Base-by-base conservation (phyloP, 768 basidiomycete genomes). In the Russula sp. region DNA sequence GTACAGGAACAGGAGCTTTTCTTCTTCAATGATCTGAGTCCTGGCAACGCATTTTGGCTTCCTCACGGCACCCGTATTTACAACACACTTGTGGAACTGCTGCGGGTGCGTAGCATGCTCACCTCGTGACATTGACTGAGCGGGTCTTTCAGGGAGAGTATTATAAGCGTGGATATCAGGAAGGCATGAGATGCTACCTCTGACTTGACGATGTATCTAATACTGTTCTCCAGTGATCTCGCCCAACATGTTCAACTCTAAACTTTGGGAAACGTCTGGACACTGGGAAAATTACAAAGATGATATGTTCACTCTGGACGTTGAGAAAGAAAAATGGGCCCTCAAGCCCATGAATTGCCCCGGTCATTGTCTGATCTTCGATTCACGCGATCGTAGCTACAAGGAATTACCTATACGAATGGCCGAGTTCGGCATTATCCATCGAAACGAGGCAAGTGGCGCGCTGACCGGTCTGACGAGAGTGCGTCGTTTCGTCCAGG, bases 341-440 rank as follows among this genome's bases (percentile, higher is more conserved):
- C 80, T 98, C 63, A 97, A 98, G 77, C 97, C 97, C 20, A 99
- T 99, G 97, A 99, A 99, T 75, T 98, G 97, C 78, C 97, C 91
- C 0, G 95, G 95, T 6, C 97, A 98, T 73, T 94, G 91, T 74
- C 75, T 98, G 55, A 91, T 99, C 69, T 99, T 98, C 71, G 96
- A 94, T 75, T 89, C 91, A 31, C 82, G 91, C 62, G 95, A 97
- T 74, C 85, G 97, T 66, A 88, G 86, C 64, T 98, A 98, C 78
- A 90, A 87, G 73, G 97, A 99, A 74, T 81, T 98, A 14, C 97
- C 97, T 8, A 87, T 99, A 68, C 87, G 97, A 32, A 94, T 98
- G 89, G 96, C 96, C 6, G 97, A 99, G 72, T 99, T 99, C 71
- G 97, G 97, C 68, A 92, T 98, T 68, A 81, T 98, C 57, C 97